Evolutionary conservation across 768 basidiomycete genomes (phyloP).

Genomic region (Crassisporium funariophilum): DNA sequence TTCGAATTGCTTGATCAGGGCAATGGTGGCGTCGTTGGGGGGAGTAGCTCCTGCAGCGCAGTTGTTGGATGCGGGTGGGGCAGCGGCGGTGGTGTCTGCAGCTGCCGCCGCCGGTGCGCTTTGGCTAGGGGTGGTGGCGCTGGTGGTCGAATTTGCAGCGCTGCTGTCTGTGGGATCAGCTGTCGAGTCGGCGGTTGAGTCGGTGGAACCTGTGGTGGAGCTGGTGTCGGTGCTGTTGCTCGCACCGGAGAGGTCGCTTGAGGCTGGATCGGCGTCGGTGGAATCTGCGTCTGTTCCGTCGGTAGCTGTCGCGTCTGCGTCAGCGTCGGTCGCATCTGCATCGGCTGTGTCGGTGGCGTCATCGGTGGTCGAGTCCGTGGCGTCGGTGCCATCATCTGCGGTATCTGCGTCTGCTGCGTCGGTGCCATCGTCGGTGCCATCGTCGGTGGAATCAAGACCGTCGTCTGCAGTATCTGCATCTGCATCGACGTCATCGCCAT

Average conservation of each 20-base stretch:
- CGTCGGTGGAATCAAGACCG: not conserved
- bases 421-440: not conserved
- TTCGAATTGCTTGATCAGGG: slow-evolving; percentile 32
- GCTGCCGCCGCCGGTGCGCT: too few species aligned
- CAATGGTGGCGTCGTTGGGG: slow-evolving; percentile 29
- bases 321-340: slow-evolving; percentile 9
- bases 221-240: slow-evolving; percentile 16
- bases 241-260: slow-evolving; percentile 12
- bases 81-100: slow-evolving; percentile 1
- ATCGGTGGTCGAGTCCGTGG: not conserved
- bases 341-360: slow-evolving; percentile 5
- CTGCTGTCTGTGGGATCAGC: slow-evolving; percentile 10
- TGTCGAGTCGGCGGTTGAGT: slow-evolving; percentile 14
- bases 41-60: slow-evolving; percentile 9
- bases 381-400: slow-evolving; percentile 8
- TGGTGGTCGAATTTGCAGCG: slow-evolving; percentile 3
- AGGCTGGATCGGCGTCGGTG: slow-evolving; percentile 8
- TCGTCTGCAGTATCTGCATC: not conserved
- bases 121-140: slow-evolving; percentile 7
- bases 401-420: slow-evolving; percentile 1
- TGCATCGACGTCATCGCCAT: slow-evolving; percentile 1
- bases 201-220: slow-evolving; percentile 2
- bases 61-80: slow-evolving; percentile 1
- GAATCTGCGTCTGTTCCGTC: slow-evolving; percentile 13
- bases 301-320: slow-evolving; percentile 10